Conservation (phyloP, 2,329 filamentous ascomycete genomes). For the Aspergillus sp. region DNA sequence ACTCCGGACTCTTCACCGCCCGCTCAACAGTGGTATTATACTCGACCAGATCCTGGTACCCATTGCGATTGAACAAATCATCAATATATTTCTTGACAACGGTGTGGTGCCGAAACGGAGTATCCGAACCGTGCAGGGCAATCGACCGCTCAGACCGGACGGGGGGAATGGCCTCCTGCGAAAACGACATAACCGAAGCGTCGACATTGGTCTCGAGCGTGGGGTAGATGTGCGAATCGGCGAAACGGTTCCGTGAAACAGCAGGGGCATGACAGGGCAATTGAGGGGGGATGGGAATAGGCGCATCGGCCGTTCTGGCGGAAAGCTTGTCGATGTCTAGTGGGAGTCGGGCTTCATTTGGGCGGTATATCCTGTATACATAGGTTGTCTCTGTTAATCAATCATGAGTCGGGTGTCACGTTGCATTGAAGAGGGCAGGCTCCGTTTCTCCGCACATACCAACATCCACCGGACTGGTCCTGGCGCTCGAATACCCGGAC, state of each 20-base stretch:
- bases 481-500: constrained; percentile 58
- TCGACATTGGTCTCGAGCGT: constrained; percentile 61
- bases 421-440: neutral
- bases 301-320: constrained; percentile 44
- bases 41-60: constrained; percentile 43
- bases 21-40: constrained; percentile 56
- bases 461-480: constrained; percentile 54
- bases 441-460: constrained; percentile 37
- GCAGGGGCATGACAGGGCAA: constrained; percentile 45
- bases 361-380: constrained; percentile 22
- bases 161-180: constrained; percentile 48
- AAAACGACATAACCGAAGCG: constrained; percentile 54
- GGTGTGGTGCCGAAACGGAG: constrained; percentile 57
- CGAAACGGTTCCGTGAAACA: constrained; percentile 43
- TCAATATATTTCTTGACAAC: constrained; percentile 52
- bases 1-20: constrained; percentile 43
- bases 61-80: constrained; percentile 48
- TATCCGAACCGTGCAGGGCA: constrained; percentile 48
- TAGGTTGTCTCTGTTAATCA: neutral
- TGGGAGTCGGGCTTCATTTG: constrained; percentile 33
- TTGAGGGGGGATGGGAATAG: constrained; percentile 40
- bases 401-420: neutral
- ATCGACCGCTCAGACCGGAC: constrained; percentile 38
- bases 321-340: constrained; percentile 44
- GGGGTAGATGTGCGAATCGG: constrained; percentile 56